These are phyloP conservation scores for Oldenlandia corymbosa DNA, from an alignment of 257 asterid species.

Conservation along the genomic window DNA sequence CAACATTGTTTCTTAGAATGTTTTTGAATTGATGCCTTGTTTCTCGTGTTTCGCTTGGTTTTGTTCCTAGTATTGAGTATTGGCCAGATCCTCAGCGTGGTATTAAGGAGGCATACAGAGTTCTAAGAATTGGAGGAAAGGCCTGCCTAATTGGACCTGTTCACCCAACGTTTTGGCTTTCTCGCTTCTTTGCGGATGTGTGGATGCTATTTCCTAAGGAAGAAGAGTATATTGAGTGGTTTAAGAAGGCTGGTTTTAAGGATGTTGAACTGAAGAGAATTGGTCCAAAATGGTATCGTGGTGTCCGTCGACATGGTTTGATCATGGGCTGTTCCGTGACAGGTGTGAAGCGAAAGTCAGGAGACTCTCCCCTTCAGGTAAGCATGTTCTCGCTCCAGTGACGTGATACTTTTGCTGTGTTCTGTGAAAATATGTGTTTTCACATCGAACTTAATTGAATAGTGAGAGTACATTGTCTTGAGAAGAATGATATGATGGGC, in stretches of 20 bases:
- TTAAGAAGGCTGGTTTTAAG: conserved; percentile 35
- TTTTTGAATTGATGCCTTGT: background rate
- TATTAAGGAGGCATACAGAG: conserved; percentile 41
- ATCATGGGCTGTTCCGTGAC: conserved; percentile 49
- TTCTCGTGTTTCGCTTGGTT: background rate
- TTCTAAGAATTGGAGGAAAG: conserved; percentile 29
- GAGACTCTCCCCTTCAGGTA: conserved; percentile 45
- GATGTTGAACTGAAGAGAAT: conserved; percentile 37
- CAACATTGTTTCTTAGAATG: background rate
- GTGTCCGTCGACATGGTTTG: conserved; percentile 39
- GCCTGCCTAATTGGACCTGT: conserved; percentile 45
- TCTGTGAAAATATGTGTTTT: no score
- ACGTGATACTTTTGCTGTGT: background rate
- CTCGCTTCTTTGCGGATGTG: conserved; percentile 35
- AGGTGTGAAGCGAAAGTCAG: conserved; percentile 34
- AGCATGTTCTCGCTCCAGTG: background rate
- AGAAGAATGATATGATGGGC: no score
- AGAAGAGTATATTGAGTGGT: conserved; percentile 43
- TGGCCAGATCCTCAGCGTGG: conserved; percentile 53
- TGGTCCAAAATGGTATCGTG: conserved; percentile 45
- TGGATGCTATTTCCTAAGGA: conserved; percentile 46
- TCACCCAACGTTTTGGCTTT: conserved; percentile 41
- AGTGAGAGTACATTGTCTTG: no score
- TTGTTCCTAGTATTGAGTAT: conserved; percentile 33
- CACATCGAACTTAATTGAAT: no score